phyloP scores from a whole-genome alignment of 2,329 filamentous ascomycete genomes.

The Fusarium torreyae region DNA sequence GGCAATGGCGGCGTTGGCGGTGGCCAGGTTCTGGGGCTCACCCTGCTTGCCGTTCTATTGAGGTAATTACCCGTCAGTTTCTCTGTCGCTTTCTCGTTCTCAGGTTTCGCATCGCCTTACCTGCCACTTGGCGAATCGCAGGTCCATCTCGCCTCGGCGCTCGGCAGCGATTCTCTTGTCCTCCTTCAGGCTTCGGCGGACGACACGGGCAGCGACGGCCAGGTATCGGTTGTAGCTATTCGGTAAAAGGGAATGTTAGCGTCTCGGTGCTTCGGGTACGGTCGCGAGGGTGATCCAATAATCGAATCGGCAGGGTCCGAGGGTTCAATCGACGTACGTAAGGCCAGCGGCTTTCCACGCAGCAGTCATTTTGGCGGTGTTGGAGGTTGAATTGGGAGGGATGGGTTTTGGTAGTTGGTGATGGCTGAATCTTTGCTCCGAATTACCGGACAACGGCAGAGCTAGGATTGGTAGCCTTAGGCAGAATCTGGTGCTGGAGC shows the following conservation, averaged over 20 bases:
- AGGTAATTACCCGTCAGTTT: slow-evolving; percentile 54
- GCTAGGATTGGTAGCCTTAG: slow-evolving; percentile 51
- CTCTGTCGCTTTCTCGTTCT: slow-evolving; percentile 9
- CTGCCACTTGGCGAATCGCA: slow-evolving; percentile 95
- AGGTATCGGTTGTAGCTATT: slow-evolving; percentile 99
- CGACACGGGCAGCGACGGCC: slow-evolving; percentile 91
- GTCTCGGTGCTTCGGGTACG: slow-evolving; percentile 43
- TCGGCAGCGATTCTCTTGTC: slow-evolving; percentile 89
- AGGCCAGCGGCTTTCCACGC: slow-evolving; percentile 99
- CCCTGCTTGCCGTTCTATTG: slow-evolving; percentile 95
- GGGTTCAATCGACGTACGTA: slow-evolving; percentile 77
- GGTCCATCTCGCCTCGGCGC: slow-evolving; percentile 89
- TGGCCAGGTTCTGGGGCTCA: slow-evolving; percentile 80
- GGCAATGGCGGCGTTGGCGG: slow-evolving; percentile 64
- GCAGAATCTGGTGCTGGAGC: slow-evolving; percentile 38
- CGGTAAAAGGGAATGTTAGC: slow-evolving; percentile 54
- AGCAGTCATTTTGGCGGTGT: slow-evolving; percentile 86
- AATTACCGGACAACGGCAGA: slow-evolving; percentile 50
- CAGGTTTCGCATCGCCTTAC: slow-evolving; percentile 64
- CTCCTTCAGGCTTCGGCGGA: slow-evolving; percentile 98
- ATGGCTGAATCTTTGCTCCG: slow-evolving; percentile 56
- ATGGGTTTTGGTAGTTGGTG: slow-evolving; percentile 53
- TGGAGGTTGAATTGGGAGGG: slow-evolving; percentile 52
- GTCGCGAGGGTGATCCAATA: slow-evolving; percentile 32
- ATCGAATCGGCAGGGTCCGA: slow-evolving; percentile 23